A percentile compares a stretch with the other conserved stretches of the same genome.
Evolutionary conservation across 768 basidiomycete genomes (phyloP).

Genomic region (Trametes cingulata): DNA sequence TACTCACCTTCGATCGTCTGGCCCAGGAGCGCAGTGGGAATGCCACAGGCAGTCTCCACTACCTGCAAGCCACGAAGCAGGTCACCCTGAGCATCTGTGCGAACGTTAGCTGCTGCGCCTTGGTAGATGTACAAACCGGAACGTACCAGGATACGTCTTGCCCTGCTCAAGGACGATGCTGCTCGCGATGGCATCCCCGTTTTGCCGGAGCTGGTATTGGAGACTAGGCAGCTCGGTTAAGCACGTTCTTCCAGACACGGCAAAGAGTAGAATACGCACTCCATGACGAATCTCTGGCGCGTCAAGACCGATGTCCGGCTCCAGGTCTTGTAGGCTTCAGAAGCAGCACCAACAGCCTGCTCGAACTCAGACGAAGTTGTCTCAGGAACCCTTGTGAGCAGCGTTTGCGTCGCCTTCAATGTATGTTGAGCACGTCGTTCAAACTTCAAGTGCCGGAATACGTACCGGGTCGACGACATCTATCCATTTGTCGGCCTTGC

Average conservation of each 20-base stretch:
- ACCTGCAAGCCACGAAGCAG: slow-evolving; percentile 91
- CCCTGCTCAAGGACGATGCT: slow-evolving; percentile 96
- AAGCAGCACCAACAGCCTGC: slow-evolving; percentile 80
- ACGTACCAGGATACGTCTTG: slow-evolving; percentile 81
- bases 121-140: slow-evolving; percentile 14
- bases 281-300: slow-evolving; percentile 85
- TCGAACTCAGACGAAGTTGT: slow-evolving; percentile 81
- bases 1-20: slow-evolving; percentile 85
- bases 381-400: slow-evolving; percentile 89
- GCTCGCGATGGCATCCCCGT: slow-evolving; percentile 81
- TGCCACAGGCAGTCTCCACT: slow-evolving; percentile 75
- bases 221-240: slow-evolving; percentile 51
- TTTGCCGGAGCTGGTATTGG: slow-evolving; percentile 81
- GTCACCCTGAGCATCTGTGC: slow-evolving; percentile 89
- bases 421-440: no score
- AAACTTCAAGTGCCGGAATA: slow-evolving; percentile 2
- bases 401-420: slow-evolving; percentile 80
- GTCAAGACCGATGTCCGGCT: slow-evolving; percentile 80
- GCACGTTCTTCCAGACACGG: background rate
- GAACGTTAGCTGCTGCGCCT: background rate
- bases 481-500: slow-evolving; percentile 75
- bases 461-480: slow-evolving; percentile 89
- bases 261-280: slow-evolving; percentile 56
- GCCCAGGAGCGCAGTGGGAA: slow-evolving; percentile 83
- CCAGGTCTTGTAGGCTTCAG: slow-evolving; percentile 88